Evolutionary conservation across 2,329 filamentous ascomycete genomes (phyloP), one percentile per base, ranked within the genome.

Genomic region (Didymella keratinophila): DNA sequence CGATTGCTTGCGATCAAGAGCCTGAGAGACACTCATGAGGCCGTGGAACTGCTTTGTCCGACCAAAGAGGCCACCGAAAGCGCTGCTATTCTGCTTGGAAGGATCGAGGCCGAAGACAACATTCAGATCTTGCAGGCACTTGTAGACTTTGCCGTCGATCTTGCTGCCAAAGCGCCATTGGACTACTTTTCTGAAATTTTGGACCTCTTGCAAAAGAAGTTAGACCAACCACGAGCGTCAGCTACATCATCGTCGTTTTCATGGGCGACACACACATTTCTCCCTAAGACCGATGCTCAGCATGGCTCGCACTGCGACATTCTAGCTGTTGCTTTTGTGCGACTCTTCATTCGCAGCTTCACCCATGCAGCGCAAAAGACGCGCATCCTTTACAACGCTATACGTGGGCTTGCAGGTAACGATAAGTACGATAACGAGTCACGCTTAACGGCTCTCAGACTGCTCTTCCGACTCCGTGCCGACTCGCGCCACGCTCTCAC

Each of bases 401-500:
- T 80, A 6, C 68, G 74, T 4, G 58, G 70, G 3, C 65, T 78
- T 42, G 74, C 75, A 45, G 69, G 69, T 28, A 65, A 64, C 21
- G 67, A 76, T 36, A 63, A 64, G 8, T 74, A 71, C 55, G 67
- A 71, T 12, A 72, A 66, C 42, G 77, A 78, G 64, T 76, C 76
- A 32, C 72, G 77, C 5, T 65, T 79, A 43, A 72, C 72, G 14
- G 73, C 75, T 6, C 65, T 79, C 10, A 77, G 76, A 52, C 63
- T 78, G 42, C 80, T 97, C 2, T 94, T 96, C 72, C 87, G 93
- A 42, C 80, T 97, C 28, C 86, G 93, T 58, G 92, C 92, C 21
- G 92, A 97, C 76, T 92, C 90, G 73, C 87, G 89, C 10, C 87
- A 93, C 64, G 85, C 88, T 43, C 84, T 97, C 4, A 92, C 89